Conservation (phyloP, 2,329 filamentous ascomycete species). For the Pseudopyricularia cyperi region DNA sequence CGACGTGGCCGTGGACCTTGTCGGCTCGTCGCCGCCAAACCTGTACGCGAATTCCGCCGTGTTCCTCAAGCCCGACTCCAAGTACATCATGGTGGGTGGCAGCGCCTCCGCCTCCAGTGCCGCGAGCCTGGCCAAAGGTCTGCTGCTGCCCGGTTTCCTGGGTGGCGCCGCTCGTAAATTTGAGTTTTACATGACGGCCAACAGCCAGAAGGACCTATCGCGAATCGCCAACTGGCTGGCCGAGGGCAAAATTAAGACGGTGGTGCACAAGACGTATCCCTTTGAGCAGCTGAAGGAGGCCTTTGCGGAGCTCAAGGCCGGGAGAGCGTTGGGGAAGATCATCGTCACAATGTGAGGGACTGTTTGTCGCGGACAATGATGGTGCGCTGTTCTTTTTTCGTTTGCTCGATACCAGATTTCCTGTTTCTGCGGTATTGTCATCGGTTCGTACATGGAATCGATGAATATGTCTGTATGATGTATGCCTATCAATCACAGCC, state of each 20-base stretch:
- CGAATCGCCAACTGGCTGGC: conserved; percentile 12
- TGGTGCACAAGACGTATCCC: conserved; percentile 10
- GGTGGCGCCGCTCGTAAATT: conserved; percentile 7
- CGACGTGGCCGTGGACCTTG: conserved; percentile 43
- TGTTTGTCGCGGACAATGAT: not conserved
- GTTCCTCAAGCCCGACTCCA: conserved; percentile 7
- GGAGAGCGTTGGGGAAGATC: conserved; percentile 13
- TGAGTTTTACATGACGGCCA: conserved; percentile 6
- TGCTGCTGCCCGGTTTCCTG: conserved; percentile 8
- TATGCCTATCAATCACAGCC: too few relatives aligned
- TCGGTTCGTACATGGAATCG: not conserved
- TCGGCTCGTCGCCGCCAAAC: conserved; percentile 26
- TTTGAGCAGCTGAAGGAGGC: conserved; percentile 12
- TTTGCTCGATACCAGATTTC: conserved; percentile 5
- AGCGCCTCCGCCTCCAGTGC: not conserved
- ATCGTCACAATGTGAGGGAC: conserved; percentile 7
- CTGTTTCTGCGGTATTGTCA: not conserved
- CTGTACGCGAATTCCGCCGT: conserved; percentile 9
- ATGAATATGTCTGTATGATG: not conserved
- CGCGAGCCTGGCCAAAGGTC: not conserved
- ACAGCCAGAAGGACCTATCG: conserved; percentile 2
- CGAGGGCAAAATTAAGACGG: conserved; percentile 11
- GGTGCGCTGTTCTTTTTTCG: too few relatives aligned
- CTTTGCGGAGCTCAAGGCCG: conserved; percentile 10
- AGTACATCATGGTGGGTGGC: conserved; percentile 11